Evolutionary conservation across 352 stramenopile species (phyloP), one percentile per base, ranked within the genome.

Genomic region (Phytophthora multivora): DNA sequence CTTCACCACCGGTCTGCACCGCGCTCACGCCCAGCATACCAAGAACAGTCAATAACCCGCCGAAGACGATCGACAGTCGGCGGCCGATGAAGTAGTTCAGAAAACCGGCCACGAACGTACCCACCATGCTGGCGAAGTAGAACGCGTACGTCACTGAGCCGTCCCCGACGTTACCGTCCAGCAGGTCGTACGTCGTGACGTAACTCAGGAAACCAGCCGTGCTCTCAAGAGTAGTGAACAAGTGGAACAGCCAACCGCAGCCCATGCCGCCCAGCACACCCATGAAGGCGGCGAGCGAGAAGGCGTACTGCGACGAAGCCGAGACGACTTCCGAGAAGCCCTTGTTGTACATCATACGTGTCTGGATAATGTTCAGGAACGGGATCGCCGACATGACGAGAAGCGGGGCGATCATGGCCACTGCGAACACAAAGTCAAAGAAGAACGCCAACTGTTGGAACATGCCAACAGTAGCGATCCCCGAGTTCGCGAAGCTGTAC

Each of bases 311-410:
- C 25, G 85, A 93, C 35, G 86, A 93, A 5, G 85, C 86, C 38
- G 86, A 95, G 16, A 95, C 75, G 15, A 92, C 86, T 47, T 93
- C 79, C 2, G 84, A 93, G 53, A 95, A 95, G 33, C 84, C 84
- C 75, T 95, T 88, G 68, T 95, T 95, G 81, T 93, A 95, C 86
- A 95, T 95, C 86, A 95, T 95, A 59, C 86, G 85, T 48, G 86
- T 93, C 68, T 95, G 86, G 30, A 95, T 89, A 13, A 93, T 89
- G 62, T 93, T 93, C 38, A 95, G 50, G 66, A 95, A 95, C 52
- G 86, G 86, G 31, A 95, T 89, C 26, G 73, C 79, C 54, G 84
- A 93, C 70, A 95, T 82, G 25, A 93, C 67, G 18, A 95, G 67
- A 23, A 95, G 68, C 43, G 85, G 84, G 13, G 91, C 53, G 28